phyloP scores from a whole-genome alignment of 2,329 filamentous ascomycete genomes.

The Coniochaeta hoffmannii region DNA sequence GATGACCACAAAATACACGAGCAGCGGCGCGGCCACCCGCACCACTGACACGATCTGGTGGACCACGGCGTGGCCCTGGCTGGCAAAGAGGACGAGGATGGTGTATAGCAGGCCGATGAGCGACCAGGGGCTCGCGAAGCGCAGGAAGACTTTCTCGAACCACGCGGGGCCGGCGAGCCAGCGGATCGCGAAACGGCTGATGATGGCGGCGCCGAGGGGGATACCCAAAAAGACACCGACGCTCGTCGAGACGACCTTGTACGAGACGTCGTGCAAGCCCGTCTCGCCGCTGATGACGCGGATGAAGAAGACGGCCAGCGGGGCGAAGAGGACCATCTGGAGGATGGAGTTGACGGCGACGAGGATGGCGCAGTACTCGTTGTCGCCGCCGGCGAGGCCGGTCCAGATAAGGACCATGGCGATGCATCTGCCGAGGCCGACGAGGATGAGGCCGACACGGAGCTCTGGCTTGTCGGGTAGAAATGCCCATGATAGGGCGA shows the following conservation, averaged over 20 bases:
- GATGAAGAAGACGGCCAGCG: slow-evolving; percentile 63
- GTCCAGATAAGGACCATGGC: slow-evolving; percentile 82
- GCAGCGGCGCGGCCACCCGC: slow-evolving; percentile 69
- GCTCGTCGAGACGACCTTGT: slow-evolving; percentile 65
- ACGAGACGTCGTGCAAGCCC: slow-evolving; percentile 35
- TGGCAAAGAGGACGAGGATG: slow-evolving; percentile 77
- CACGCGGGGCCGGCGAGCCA: slow-evolving; percentile 50
- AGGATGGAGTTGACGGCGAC: slow-evolving; percentile 67
- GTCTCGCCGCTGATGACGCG: slow-evolving; percentile 53
- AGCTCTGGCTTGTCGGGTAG: slow-evolving; percentile 51
- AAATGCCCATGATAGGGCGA: slow-evolving; percentile 61
- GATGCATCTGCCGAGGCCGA: slow-evolving; percentile 79
- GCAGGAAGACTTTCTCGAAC: slow-evolving; percentile 65
- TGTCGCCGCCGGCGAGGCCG: slow-evolving; percentile 60
- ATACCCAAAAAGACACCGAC: slow-evolving; percentile 83
- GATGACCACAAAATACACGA: slow-evolving; percentile 73
- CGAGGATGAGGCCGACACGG: slow-evolving; percentile 66
- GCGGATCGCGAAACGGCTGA: slow-evolving; percentile 61
- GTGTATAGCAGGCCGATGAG: slow-evolving; percentile 82
- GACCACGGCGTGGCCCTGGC: slow-evolving; percentile 74
- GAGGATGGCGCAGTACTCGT: slow-evolving; percentile 75
- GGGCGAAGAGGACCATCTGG: slow-evolving; percentile 66
- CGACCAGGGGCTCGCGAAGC: slow-evolving; percentile 63
- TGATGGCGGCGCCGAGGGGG: slow-evolving; percentile 70
- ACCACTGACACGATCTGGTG: slow-evolving; percentile 79